Conservation (phyloP, 306 rosid species). For the Vicia villosa region DNA sequence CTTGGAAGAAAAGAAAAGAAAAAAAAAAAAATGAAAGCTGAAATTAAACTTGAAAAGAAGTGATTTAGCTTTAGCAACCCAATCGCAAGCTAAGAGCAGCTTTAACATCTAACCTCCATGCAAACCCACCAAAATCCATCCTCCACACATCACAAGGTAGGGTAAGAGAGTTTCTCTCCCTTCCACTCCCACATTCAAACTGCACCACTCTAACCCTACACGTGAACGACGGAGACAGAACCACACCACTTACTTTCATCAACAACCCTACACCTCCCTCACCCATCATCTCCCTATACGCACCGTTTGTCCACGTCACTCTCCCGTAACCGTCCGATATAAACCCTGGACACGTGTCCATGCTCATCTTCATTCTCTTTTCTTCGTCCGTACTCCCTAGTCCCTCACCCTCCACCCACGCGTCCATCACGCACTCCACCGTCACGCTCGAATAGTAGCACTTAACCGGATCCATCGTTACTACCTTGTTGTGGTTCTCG, state of each 20-base stretch:
- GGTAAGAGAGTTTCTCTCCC: slow-evolving; percentile 54
- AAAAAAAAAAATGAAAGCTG: not conserved
- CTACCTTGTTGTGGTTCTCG: slow-evolving; percentile 15
- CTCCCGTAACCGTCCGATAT: slow-evolving; percentile 74
- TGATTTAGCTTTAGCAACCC: slow-evolving; percentile 39
- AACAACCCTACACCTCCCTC: slow-evolving; percentile 42
- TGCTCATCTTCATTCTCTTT: slow-evolving; percentile 49
- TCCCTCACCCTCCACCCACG: slow-evolving; percentile 57
- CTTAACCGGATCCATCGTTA: slow-evolving; percentile 21
- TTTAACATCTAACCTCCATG: slow-evolving; percentile 85
- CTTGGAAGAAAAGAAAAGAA: not conserved
- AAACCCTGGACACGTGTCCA: slow-evolving; percentile 93
- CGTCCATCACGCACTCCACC: slow-evolving; percentile 69
- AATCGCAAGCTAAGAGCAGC: slow-evolving; percentile 78
- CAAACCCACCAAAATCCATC: slow-evolving; percentile 76
- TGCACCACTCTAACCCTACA: slow-evolving; percentile 75
- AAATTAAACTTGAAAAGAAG: not conserved
- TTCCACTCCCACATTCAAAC: slow-evolving; percentile 51
- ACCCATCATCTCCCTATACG: slow-evolving; percentile 56
- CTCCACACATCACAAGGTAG: slow-evolving; percentile 93
- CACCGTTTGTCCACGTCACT: slow-evolving; percentile 80
- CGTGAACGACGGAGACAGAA: slow-evolving; percentile 50
- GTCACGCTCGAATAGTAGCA: slow-evolving; percentile 55
- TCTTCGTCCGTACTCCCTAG: slow-evolving; percentile 77
- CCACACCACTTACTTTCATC: slow-evolving; percentile 43